phyloP scores from a whole-genome alignment of 768 basidiomycete species.

The Rhodosporidiobolus sp. region DNA sequence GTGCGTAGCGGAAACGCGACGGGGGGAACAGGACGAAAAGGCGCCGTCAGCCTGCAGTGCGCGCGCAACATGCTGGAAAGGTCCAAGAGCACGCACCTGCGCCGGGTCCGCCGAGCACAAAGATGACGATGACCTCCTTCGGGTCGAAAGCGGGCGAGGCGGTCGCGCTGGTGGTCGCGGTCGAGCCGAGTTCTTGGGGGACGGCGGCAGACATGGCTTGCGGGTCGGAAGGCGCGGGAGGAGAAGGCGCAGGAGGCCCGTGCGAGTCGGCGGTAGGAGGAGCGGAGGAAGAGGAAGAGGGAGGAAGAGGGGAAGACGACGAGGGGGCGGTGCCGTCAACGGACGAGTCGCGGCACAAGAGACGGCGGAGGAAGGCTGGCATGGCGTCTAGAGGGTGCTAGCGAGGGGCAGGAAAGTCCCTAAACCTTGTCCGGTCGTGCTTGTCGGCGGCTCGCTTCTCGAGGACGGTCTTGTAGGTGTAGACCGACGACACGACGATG shows the following conservation, averaged over 20 bases:
- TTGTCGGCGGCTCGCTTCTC: background rate
- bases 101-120: slow-evolving; percentile 94
- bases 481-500: background rate
- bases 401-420: slow-evolving; percentile 23
- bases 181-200: background rate
- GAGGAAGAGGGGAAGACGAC: background rate
- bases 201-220: background rate
- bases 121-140: slow-evolving; percentile 77
- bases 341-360: background rate
- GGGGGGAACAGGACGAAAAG: background rate
- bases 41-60: slow-evolving; percentile 8
- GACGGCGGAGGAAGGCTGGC: background rate
- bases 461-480: background rate
- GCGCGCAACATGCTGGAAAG: background rate
- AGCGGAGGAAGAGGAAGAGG: background rate
- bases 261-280: background rate
- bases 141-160: slow-evolving; percentile 60
- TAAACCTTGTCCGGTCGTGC: background rate
- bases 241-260: background rate
- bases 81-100: slow-evolving; percentile 60
- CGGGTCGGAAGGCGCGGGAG: background rate
- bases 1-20: slow-evolving; percentile 7
- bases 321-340: background rate
- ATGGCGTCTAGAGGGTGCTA: background rate
- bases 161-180: background rate